These are phyloP conservation scores for Blastocystis sp. DNA, from an alignment of 352 stramenopile genomes.

Conservation along the genomic window DNA sequence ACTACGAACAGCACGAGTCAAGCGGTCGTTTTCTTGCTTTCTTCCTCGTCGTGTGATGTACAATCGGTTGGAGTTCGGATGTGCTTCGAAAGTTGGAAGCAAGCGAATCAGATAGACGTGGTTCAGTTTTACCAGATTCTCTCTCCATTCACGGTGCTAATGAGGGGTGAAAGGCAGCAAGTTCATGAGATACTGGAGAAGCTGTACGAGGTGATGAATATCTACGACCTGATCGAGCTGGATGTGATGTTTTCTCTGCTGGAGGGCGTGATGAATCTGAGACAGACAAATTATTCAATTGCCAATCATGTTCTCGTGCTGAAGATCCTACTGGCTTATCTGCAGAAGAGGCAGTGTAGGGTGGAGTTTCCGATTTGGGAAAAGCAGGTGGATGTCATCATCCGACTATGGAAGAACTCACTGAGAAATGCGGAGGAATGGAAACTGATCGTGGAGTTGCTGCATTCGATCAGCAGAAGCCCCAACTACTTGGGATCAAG, in stretches of 20 bases:
- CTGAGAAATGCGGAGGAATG: neutral
- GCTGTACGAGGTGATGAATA: neutral
- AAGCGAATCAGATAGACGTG: neutral
- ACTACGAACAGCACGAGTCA: neutral
- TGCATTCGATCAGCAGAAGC: neutral
- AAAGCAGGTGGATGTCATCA: neutral
- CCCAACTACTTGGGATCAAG: neutral
- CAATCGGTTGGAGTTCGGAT: neutral
- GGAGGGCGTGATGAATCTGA: neutral
- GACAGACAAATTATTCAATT: neutral
- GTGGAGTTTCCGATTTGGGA: neutral
- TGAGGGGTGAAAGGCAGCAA: neutral
- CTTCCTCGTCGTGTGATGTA: neutral
- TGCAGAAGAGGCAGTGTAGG: neutral
- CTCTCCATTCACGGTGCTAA: neutral
- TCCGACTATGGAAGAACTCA: neutral
- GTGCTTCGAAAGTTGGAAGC: neutral
- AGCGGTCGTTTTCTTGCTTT: neutral
- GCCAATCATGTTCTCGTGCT: neutral
- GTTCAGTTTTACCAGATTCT: neutral
- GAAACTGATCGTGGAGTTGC: neutral
- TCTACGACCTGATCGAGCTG: neutral
- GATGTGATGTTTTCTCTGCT: neutral
- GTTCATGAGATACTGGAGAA: neutral
- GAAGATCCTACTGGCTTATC: neutral